A percentile compares a stretch with the other conserved stretches of the same genome.
Evolutionary conservation across 176 grass and related monocot species (phyloP).

Genomic region (Guadua angustifolia): DNA sequence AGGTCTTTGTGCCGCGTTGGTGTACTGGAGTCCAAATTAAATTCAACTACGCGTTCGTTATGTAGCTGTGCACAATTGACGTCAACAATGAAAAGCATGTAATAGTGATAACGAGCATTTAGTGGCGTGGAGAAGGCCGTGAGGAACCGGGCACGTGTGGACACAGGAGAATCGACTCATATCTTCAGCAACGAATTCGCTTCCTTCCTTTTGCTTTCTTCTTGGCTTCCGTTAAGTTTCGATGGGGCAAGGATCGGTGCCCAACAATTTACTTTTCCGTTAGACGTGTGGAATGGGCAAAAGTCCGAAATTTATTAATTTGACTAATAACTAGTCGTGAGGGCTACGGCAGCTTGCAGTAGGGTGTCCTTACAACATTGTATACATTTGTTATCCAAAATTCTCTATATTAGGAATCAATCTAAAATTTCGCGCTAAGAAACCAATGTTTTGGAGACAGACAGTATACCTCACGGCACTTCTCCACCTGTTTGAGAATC

Average conservation of each 20-base stretch:
- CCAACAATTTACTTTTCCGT: not conserved
- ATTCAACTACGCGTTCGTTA: not conserved
- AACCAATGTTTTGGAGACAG: too few relatives aligned
- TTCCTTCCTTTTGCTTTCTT: not conserved
- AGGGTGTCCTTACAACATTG: too few relatives aligned
- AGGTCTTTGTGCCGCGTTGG: not conserved
- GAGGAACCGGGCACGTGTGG: conserved; percentile 10
- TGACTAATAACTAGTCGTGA: too few relatives aligned
- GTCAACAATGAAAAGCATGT: too few relatives aligned
- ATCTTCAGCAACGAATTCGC: not conserved
- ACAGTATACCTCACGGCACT: too few relatives aligned
- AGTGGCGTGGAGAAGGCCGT: conserved; percentile 24
- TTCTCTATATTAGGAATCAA: too few relatives aligned
- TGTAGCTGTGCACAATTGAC: not conserved
- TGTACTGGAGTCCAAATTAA: not conserved
- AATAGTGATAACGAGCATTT: not conserved
- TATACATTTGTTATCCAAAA: too few relatives aligned
- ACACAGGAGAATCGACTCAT: not conserved
- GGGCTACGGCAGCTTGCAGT: too few relatives aligned
- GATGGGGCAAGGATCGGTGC: not conserved
- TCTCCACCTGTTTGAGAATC: too few relatives aligned
- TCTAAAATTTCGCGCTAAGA: too few relatives aligned
- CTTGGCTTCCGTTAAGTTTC: not conserved
- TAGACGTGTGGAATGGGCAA: not conserved
- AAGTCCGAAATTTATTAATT: too few relatives aligned